Evolutionary conservation across 2,329 filamentous ascomycete species (phyloP).

Genomic region (Ceratocystis huliohia): DNA sequence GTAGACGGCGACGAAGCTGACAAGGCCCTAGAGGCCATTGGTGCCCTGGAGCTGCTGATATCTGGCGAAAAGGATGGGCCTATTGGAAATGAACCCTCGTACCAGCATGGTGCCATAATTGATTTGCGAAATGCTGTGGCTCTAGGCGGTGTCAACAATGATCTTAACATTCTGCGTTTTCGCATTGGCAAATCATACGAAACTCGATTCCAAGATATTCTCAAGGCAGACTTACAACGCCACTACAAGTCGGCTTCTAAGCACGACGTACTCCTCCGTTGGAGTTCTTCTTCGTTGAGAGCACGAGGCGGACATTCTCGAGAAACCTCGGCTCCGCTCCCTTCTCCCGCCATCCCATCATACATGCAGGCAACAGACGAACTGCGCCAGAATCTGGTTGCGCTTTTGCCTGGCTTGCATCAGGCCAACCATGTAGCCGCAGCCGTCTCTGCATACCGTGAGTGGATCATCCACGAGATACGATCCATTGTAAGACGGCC

Average conservation of each 20-base stretch:
- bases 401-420: constrained; percentile 65
- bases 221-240: constrained; percentile 67
- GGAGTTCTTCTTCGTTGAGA: constrained; percentile 65
- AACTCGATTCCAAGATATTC: constrained; percentile 59
- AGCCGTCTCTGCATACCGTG: constrained; percentile 74
- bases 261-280: constrained; percentile 66
- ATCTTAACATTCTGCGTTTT: constrained; percentile 61
- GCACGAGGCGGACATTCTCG: constrained; percentile 54
- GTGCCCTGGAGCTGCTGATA: constrained; percentile 66
- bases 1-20: constrained; percentile 79
- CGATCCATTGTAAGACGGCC: constrained; percentile 71
- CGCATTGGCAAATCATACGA: constrained; percentile 84
- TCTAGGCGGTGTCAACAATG: constrained; percentile 48
- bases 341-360: constrained; percentile 51
- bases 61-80: constrained; percentile 49
- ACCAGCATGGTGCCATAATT: constrained; percentile 35
- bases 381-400: constrained; percentile 56
- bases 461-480: constrained; percentile 73
- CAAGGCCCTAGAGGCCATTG: constrained; percentile 63
- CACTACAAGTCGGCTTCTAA: constrained; percentile 63
- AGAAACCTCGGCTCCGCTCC: constrained; percentile 32
- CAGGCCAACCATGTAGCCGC: constrained; percentile 66
- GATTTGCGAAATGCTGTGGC: constrained; percentile 15
- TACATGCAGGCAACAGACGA: constrained; percentile 64
- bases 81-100: constrained; percentile 38